These are phyloP conservation scores for Serendipita vermifera DNA, from an alignment of 768 basidiomycete species.

Conservation along the genomic window DNA sequence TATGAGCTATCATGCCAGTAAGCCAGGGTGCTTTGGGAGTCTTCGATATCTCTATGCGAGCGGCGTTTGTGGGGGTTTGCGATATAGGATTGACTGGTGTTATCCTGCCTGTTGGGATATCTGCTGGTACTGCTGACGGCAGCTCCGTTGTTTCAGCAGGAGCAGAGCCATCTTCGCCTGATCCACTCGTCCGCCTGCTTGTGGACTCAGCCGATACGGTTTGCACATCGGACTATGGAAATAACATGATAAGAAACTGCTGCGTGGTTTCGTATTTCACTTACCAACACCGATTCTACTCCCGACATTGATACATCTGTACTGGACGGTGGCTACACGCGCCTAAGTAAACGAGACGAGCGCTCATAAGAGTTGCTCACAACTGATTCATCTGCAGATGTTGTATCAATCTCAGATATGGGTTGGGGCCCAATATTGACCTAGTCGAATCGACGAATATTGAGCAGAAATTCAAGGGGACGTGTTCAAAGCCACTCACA, in stretches of 20 bases:
- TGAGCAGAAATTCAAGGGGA: background rate
- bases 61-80: background rate
- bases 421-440: background rate
- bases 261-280: too few species aligned
- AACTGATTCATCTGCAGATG: background rate
- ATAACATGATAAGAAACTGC: too few species aligned
- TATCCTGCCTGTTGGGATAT: background rate
- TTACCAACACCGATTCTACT: too few species aligned
- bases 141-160: background rate
- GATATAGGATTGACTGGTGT: too few species aligned
- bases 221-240: too few species aligned
- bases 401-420: constrained; percentile 5
- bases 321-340: constrained; percentile 4
- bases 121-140: background rate
- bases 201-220: too few species aligned
- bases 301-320: constrained; percentile 7
- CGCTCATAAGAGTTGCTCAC: background rate
- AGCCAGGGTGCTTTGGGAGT: constrained; percentile 6
- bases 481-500: background rate
- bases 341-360: background rate
- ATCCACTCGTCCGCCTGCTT: too few species aligned
- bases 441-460: background rate
- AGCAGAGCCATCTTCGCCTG: background rate
- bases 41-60: background rate
- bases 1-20: background rate